These are phyloP conservation scores for Magnaporthiopsis incrustans DNA, from an alignment of 2,329 filamentous ascomycete genomes.

Conservation along the genomic window DNA sequence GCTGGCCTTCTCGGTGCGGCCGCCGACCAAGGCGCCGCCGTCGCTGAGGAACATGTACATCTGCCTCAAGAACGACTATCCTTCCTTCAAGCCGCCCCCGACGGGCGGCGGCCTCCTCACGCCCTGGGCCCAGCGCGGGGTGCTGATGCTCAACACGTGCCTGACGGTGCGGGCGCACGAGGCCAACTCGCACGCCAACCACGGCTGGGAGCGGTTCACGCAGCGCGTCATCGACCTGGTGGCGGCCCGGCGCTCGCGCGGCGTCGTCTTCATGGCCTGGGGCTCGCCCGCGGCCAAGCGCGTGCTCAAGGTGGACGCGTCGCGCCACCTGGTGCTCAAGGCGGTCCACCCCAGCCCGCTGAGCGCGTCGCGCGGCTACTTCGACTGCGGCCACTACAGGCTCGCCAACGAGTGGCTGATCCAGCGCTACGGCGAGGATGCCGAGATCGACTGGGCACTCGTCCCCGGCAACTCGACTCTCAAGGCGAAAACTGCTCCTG, in stretches of 20 bases:
- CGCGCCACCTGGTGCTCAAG: slow-evolving; percentile 73
- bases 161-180: slow-evolving; percentile 87
- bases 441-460: slow-evolving; percentile 78
- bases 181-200: slow-evolving; percentile 75
- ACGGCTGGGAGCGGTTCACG: slow-evolving; percentile 90
- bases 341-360: slow-evolving; percentile 91
- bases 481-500: slow-evolving; percentile 13
- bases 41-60: slow-evolving; percentile 93
- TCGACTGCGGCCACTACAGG: slow-evolving; percentile 73
- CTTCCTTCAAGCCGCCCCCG: slow-evolving; percentile 64
- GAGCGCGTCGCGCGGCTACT: slow-evolving; percentile 75
- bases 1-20: slow-evolving; percentile 87
- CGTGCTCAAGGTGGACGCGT: slow-evolving; percentile 62
- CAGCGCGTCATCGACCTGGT: slow-evolving; percentile 87
- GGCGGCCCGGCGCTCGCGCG: slow-evolving; percentile 63
- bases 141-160: slow-evolving; percentile 90
- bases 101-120: slow-evolving; percentile 76
- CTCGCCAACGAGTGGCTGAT: slow-evolving; percentile 80
- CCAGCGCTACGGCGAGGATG: slow-evolving; percentile 68
- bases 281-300: slow-evolving; percentile 76
- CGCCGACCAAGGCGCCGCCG: slow-evolving; percentile 80
- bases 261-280: slow-evolving; percentile 95
- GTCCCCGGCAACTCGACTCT: slow-evolving; percentile 23
- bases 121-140: slow-evolving; percentile 88
- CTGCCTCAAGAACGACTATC: slow-evolving; percentile 81